Conservation (phyloP, 768 basidiomycete genomes). For the Saitozyma sp. region DNA sequence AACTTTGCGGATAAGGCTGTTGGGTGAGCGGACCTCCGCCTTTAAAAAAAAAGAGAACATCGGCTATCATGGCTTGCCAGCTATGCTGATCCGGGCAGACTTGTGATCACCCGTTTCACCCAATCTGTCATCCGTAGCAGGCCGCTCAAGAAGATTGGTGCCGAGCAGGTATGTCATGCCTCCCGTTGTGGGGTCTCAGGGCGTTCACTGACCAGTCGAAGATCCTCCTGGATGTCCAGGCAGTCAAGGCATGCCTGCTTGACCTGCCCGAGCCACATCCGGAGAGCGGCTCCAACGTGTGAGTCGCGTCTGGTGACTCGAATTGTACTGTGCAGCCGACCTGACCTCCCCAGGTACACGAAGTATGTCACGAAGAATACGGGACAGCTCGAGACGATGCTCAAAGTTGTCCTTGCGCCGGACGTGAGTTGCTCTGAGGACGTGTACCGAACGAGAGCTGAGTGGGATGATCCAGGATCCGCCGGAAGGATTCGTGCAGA, state of each 20-base stretch:
- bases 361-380: slow-evolving; percentile 78
- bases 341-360: slow-evolving; percentile 57
- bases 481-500: slow-evolving; percentile 84
- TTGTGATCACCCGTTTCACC: slow-evolving; percentile 83
- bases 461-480: slow-evolving; percentile 66
- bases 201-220: slow-evolving; percentile 40
- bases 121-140: slow-evolving; percentile 84
- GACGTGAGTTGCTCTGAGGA: slow-evolving; percentile 60
- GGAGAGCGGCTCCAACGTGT: slow-evolving; percentile 43
- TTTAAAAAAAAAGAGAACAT: too few species aligned
- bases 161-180: slow-evolving; percentile 71
- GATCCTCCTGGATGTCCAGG: slow-evolving; percentile 88
- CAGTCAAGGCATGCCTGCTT: slow-evolving; percentile 75
- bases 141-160: slow-evolving; percentile 87
- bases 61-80: background rate
- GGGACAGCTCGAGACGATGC: slow-evolving; percentile 78
- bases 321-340: slow-evolving; percentile 54
- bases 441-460: slow-evolving; percentile 1
- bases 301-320: slow-evolving; percentile 1
- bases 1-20: slow-evolving; percentile 93
- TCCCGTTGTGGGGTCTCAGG: background rate
- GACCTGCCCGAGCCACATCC: slow-evolving; percentile 69
- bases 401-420: slow-evolving; percentile 94
- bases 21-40: slow-evolving; percentile 60
- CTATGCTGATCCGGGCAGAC: slow-evolving; percentile 54